Evolutionary conservation across 768 basidiomycete genomes (phyloP).

Genomic region (Pleurotus sapidus): DNA sequence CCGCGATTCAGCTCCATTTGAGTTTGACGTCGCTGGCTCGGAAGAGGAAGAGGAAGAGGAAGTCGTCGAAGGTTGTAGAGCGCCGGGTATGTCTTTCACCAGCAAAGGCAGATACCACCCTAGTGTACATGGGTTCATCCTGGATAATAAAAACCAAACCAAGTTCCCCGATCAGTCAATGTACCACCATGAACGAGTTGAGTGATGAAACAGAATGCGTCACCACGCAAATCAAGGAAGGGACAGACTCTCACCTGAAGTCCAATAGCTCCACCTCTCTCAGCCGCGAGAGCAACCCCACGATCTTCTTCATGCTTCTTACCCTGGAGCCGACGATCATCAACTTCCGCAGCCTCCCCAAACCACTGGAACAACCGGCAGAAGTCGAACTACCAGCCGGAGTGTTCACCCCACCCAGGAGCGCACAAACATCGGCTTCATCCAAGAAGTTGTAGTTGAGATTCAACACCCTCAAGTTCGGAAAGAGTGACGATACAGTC

Average conservation of each 20-base stretch:
- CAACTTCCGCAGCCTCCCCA: slow-evolving; percentile 76
- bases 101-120: slow-evolving; percentile 94
- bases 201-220: slow-evolving; percentile 6
- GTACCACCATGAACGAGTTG: no score
- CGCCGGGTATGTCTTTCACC: slow-evolving; percentile 64
- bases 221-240: not conserved
- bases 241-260: slow-evolving; percentile 55
- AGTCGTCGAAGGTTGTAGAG: slow-evolving; percentile 50
- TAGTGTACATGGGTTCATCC: slow-evolving; percentile 96
- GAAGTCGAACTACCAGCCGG: no score
- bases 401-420: no score
- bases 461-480: slow-evolving; percentile 89
- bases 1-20: slow-evolving; percentile 6
- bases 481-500: slow-evolving; percentile 60
- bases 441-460: slow-evolving; percentile 97
- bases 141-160: slow-evolving; percentile 14
- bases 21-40: not conserved
- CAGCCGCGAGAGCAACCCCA: slow-evolving; percentile 70
- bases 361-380: slow-evolving; percentile 55
- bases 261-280: slow-evolving; percentile 86
- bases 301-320: slow-evolving; percentile 69
- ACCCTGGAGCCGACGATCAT: slow-evolving; percentile 85
- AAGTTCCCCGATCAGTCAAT: no score
- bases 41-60: not conserved
- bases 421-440: slow-evolving; percentile 33